phyloP scores from a whole-genome alignment of 345 rosid species.

The Melaleuca alternifolia region DNA sequence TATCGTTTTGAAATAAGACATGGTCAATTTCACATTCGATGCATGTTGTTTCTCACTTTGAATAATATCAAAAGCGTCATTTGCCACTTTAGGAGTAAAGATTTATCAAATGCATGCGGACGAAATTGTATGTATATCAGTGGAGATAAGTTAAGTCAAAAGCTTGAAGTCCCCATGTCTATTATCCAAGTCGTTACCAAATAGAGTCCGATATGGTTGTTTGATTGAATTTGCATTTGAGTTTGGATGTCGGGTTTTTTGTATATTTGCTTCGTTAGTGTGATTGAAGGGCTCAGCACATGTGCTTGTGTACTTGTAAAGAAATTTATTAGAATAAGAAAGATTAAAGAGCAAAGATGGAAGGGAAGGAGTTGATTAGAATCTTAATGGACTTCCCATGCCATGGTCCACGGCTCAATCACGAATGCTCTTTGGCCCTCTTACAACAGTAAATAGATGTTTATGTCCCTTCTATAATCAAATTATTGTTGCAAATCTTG shows the following conservation, averaged over 20 bases:
- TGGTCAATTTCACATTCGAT: no score
- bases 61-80: no score
- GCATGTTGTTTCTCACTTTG: no score
- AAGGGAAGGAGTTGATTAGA: not conserved
- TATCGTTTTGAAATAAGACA: no score
- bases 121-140: not conserved
- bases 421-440: not conserved
- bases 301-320: not conserved
- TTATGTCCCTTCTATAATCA: not conserved
- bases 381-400: not conserved
- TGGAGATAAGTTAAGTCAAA: not conserved
- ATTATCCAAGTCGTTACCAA: not conserved
- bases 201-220: not conserved
- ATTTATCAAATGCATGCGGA: not conserved
- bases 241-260: not conserved
- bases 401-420: not conserved
- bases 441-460: not conserved
- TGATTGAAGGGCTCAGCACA: not conserved
- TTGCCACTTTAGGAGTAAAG: no score
- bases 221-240: not conserved
- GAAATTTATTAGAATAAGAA: not conserved
- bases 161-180: not conserved
- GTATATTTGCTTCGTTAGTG: not conserved
- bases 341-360: not conserved
- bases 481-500: not conserved